Conservation (phyloP, 2,329 filamentous ascomycete genomes). For the Pseudogymnoascus sp. region DNA sequence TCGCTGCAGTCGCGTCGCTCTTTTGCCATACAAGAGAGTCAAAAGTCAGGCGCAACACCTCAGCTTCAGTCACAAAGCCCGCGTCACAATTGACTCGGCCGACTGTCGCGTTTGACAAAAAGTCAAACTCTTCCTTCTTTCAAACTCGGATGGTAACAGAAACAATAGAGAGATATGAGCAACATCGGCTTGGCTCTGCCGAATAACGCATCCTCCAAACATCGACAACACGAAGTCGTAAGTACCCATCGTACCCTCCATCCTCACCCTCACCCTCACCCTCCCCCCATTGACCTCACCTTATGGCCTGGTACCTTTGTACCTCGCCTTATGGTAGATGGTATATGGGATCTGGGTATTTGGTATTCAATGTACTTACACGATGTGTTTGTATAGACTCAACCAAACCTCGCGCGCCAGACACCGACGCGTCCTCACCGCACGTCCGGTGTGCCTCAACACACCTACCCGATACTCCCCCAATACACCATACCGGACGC, state of each 20-base stretch:
- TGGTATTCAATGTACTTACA: neutral
- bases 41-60: neutral
- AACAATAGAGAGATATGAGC: slow-evolving; percentile 3
- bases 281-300: neutral
- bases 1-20: neutral
- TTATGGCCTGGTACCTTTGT: neutral
- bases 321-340: neutral
- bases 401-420: slow-evolving; percentile 4
- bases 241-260: neutral
- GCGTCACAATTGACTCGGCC: neutral
- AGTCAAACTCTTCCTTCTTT: neutral
- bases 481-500: neutral
- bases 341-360: neutral
- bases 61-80: neutral
- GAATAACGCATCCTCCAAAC: slow-evolving; percentile 3
- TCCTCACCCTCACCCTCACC: too few species aligned
- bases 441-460: neutral
- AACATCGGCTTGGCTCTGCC: slow-evolving; percentile 1
- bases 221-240: neutral
- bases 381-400: neutral
- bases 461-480: slow-evolving; percentile 1
- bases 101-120: neutral
- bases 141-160: neutral
- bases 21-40: neutral
- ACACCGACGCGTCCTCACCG: slow-evolving; percentile 3